Percentiles rank a stretch among this genome's conserved stretches.
phyloP scores from a whole-genome alignment of 228 moss, liverwort and hornwort species.

The Sphagnum magellanicum region DNA sequence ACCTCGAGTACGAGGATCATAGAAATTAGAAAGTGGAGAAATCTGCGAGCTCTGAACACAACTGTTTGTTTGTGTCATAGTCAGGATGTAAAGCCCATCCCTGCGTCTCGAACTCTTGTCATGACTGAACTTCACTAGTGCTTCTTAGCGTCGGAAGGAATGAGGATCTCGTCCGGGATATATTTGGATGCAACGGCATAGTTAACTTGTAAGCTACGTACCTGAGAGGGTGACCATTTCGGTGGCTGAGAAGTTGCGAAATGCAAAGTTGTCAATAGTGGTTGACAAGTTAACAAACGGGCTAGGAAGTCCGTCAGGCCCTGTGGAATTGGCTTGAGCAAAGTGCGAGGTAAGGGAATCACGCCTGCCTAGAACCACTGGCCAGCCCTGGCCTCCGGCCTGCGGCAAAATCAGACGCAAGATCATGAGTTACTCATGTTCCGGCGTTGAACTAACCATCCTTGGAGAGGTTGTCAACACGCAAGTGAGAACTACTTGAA shows the following conservation, averaged over 20 bases:
- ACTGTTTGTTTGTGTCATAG: neutral
- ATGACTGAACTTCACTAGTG: neutral
- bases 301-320: neutral
- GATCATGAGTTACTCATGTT: neutral
- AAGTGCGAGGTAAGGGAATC: conserved; percentile 16
- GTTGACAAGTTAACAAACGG: neutral
- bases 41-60: no score
- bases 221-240: conserved; percentile 24
- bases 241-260: conserved; percentile 12
- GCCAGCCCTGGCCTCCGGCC: conserved; percentile 8
- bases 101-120: no score
- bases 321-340: neutral
- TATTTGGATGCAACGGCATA: no score
- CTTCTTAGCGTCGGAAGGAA: neutral
- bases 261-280: conserved; percentile 2
- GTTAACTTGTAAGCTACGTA: neutral
- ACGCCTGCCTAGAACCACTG: conserved; percentile 9
- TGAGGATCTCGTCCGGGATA: no score
- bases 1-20: neutral
- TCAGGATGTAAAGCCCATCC: no score
- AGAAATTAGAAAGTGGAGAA: neutral
- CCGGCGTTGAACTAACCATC: neutral
- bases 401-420: neutral
- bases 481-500: no score
- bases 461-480: neutral